Percentiles rank a stretch among this genome's conserved stretches.
phyloP scores from a whole-genome alignment of 208 protist genomes.

The Acanthamoeba triangularis region DNA sequence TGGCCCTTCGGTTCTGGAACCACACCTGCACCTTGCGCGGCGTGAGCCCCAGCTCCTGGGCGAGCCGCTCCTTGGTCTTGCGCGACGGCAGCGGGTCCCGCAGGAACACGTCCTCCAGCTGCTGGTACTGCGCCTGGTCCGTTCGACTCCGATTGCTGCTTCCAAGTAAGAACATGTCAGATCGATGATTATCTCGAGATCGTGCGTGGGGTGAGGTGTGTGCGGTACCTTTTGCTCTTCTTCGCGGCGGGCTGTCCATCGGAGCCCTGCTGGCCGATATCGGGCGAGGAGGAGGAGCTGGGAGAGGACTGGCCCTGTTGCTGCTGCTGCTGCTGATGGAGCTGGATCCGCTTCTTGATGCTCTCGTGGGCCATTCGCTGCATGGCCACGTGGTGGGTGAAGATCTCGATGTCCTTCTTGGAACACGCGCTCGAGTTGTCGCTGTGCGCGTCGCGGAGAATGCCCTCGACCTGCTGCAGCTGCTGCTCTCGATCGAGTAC shows the following conservation, averaged over 20 bases:
- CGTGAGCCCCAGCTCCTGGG: slow-evolving; percentile 10
- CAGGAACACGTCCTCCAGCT: slow-evolving; percentile 39
- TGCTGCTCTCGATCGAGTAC: not conserved
- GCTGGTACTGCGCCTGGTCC: slow-evolving; percentile 20
- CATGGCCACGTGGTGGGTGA: slow-evolving; percentile 22
- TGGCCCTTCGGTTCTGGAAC: slow-evolving; percentile 59
- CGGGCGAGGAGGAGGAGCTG: slow-evolving; percentile 15
- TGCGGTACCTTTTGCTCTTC: not conserved
- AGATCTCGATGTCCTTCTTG: slow-evolving; percentile 39
- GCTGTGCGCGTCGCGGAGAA: not conserved
- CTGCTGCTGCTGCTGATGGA: slow-evolving; percentile 20
- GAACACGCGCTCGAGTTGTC: not conserved
- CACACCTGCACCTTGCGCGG: slow-evolving; percentile 10
- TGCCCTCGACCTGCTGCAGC: slow-evolving; percentile 8
- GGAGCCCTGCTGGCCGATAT: not conserved
- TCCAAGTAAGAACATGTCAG: not conserved
- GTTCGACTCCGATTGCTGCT: not conserved
- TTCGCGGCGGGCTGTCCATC: slow-evolving; percentile 5
- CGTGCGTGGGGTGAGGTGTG: not conserved
- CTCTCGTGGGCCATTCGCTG: slow-evolving; percentile 10
- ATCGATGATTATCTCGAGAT: not conserved
- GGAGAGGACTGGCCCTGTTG: not conserved
- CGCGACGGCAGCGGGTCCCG: slow-evolving; percentile 16
- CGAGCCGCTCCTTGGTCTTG: slow-evolving; percentile 51
- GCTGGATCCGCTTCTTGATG: not conserved